phyloP scores from a whole-genome alignment of 2,329 filamentous ascomycete species.

The Fusarium bulbicola region DNA sequence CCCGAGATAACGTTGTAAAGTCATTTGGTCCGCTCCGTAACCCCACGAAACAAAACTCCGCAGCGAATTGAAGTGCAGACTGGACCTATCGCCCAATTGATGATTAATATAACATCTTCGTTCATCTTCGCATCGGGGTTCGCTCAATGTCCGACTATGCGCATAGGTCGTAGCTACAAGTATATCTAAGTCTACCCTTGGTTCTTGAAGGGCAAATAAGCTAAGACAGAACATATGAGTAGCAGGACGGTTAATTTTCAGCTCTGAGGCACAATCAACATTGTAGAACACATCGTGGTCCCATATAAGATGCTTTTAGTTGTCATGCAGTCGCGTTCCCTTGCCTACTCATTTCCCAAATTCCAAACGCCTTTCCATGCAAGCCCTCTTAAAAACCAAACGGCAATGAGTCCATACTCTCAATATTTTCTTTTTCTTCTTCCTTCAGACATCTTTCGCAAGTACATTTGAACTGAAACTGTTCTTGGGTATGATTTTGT shows the following conservation, averaged over 20 bases:
- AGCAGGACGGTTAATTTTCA: accelerated
- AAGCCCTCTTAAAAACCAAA: conserved; percentile 7
- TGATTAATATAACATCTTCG: background rate
- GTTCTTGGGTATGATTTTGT: conserved; percentile 26
- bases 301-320: accelerated
- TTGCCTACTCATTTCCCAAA: background rate
- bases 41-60: background rate
- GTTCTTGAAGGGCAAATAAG: no score
- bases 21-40: background rate
- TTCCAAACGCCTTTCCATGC: background rate
- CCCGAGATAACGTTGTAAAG: background rate
- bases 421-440: conserved; percentile 35
- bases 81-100: background rate
- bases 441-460: conserved; percentile 40
- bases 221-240: background rate
- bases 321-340: background rate
- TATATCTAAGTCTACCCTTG: no score
- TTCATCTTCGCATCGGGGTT: background rate
- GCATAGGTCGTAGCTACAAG: no score
- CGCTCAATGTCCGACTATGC: background rate
- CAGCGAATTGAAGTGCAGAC: background rate
- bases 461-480: conserved; percentile 40
- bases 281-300: accelerated
- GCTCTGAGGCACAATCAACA: accelerated
- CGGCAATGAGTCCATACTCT: conserved; percentile 32